Conservation (phyloP, 345 rosid species). For the Eucalyptus erythrocorys region DNA sequence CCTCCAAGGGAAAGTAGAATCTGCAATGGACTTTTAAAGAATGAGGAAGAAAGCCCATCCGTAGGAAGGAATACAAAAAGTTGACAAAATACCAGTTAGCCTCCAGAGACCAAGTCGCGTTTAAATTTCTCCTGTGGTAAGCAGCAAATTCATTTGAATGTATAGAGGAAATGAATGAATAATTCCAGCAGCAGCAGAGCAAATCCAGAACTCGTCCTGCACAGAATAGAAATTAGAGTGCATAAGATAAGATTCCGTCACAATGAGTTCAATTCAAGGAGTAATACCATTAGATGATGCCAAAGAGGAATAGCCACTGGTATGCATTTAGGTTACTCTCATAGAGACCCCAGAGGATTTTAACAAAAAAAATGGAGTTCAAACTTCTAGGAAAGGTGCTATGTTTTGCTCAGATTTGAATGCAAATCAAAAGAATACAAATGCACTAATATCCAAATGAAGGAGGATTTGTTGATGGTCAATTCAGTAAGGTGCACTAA, state of each 20-base stretch:
- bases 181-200: not conserved
- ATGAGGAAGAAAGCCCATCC: not conserved
- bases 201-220: not conserved
- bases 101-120: not conserved
- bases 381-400: not conserved
- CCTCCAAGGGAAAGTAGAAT: not conserved
- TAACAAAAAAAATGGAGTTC: not conserved
- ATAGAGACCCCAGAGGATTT: not conserved
- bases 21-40: slow-evolving; percentile 1
- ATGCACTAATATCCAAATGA: not conserved
- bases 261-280: not conserved
- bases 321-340: not conserved
- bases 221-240: not conserved
- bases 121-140: not conserved
- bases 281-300: not conserved
- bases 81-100: not conserved
- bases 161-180: not conserved
- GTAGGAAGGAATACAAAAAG: not conserved
- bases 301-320: not conserved
- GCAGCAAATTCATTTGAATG: not conserved
- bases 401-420: not conserved
- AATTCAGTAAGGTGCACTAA: not conserved
- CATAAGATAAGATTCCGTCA: not conserved
- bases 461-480: not conserved
- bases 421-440: not conserved